Conservation (phyloP, 352 stramenopile species). For the Blastocystis hominis region DNA sequence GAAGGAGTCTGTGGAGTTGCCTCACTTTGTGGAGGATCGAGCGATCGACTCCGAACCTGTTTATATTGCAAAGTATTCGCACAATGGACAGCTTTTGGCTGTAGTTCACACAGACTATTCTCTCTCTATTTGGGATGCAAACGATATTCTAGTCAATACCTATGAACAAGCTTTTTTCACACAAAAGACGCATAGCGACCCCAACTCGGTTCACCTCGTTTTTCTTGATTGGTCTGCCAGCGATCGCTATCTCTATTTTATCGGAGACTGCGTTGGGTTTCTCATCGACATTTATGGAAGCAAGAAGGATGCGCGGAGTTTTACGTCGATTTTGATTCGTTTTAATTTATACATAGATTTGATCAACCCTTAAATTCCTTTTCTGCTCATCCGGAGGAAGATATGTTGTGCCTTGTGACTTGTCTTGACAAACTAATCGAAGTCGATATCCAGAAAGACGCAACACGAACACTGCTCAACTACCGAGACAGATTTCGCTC, state of each 20-base stretch:
- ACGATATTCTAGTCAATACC: neutral
- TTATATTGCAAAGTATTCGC: neutral
- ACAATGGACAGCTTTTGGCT: neutral
- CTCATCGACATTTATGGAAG: neutral
- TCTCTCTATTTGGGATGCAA: constrained; percentile 1
- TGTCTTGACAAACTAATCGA: constrained; percentile 13
- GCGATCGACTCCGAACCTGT: neutral
- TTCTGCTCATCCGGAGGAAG: neutral
- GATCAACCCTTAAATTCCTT: neutral
- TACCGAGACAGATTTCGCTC: neutral
- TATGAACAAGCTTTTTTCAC: neutral
- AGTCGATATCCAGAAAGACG: neutral
- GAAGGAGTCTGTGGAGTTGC: neutral
- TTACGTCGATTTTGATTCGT: neutral
- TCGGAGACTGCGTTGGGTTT: constrained; percentile 8
- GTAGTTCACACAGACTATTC: neutral
- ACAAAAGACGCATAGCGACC: too few species aligned
- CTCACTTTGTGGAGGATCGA: neutral
- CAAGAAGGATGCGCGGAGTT: neutral
- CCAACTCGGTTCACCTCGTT: neutral
- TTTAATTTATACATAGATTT: neutral
- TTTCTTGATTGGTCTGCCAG: constrained; percentile 9
- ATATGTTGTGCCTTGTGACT: neutral
- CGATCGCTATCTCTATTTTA: neutral
- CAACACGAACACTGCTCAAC: neutral